Base-by-base conservation (phyloP, 148 eudicot species). In the Dysphania ambrosioides region DNA sequence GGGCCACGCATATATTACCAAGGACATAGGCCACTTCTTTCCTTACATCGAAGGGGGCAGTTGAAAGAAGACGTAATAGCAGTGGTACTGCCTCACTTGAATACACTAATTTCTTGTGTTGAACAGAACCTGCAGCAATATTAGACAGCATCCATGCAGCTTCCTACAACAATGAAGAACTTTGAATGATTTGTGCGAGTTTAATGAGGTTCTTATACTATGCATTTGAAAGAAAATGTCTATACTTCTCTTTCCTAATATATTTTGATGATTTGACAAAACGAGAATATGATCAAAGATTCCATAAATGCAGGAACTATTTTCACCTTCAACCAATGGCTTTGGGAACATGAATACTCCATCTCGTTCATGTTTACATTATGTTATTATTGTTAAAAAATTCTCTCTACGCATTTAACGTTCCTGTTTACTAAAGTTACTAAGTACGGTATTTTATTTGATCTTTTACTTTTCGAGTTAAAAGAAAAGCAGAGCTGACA, bases 101-200 rank as follows among this genome's bases (percentile, higher is more conserved):
- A 64, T 79, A 79, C 40, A 95, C 86, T 69, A 92, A 41, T 70
- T 75, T 84, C 77, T 95, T 95, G 80, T 87, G 94, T 71, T 88
- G 94, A 57, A 86, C 63, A 35, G 99, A 88, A 73, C 97, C 96
- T 66, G 97, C 96, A 57, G 97, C 97, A 69, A 95, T 83, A 80
- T 95, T 95, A 67, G 99, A 95, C 76, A 95, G 88, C 80, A 90
- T 96, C 99, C 99, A 95, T 44, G 96, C 87, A 80, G 97, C 87
- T 85, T 95, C 99, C 99, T 95, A 77, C 71, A 81, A 60, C 30
- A 71, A 67, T 19, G 11, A 21, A 64, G 21, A 70, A 9, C 24
- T 68, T 21, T 44, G 65, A 19, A 68, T 36, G 18, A 65, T 19
- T 30, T 56, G 8, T 66, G 6, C 13, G 36, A 34, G 41, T 72